Evolutionary conservation across 352 stramenopile species (phyloP).

Genomic region (Phytophthora nicotianae): DNA sequence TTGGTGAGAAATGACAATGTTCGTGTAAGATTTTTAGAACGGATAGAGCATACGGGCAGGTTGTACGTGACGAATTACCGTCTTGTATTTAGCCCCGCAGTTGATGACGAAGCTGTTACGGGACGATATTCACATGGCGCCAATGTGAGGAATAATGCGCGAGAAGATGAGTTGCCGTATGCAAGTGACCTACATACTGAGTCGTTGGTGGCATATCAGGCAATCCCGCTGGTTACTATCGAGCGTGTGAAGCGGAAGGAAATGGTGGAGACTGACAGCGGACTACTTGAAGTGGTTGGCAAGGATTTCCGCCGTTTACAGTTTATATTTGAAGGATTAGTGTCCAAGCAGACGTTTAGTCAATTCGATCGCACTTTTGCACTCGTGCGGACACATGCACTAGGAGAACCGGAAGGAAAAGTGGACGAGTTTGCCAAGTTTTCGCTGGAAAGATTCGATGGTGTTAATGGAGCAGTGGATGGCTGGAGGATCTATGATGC

Average conservation of each 20-base stretch:
- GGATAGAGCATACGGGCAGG: constrained; percentile 54
- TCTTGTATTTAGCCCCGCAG: constrained; percentile 69
- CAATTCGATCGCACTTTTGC: constrained; percentile 72
- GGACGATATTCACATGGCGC: constrained; percentile 29
- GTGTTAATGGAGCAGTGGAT: constrained; percentile 39
- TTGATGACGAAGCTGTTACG: constrained; percentile 15
- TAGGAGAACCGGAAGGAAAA: constrained; percentile 53
- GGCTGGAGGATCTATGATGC: constrained; percentile 78
- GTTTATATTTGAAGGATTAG: constrained; percentile 75
- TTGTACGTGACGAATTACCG: constrained; percentile 86
- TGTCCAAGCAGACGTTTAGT: constrained; percentile 81
- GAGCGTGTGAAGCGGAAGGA: constrained; percentile 81
- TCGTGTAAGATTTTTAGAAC: constrained; percentile 55
- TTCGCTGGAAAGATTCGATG: constrained; percentile 59
- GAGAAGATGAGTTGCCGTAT: constrained; percentile 54
- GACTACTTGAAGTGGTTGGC: constrained; percentile 71
- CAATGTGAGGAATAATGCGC: constrained; percentile 29
- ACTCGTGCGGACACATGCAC: constrained; percentile 64
- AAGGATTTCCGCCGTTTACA: constrained; percentile 85
- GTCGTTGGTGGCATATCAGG: constrained; percentile 60
- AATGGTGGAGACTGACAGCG: constrained; percentile 73
- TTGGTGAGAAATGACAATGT: constrained; percentile 71
- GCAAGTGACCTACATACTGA: constrained; percentile 48
- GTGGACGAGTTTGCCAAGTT: constrained; percentile 71
- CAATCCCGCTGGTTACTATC: constrained; percentile 71